A percentile compares a stretch with the other conserved stretches of the same genome.
Evolutionary conservation across 2,329 filamentous ascomycete species (phyloP).

Genomic region (Beauveria scarabaeidicola): DNA sequence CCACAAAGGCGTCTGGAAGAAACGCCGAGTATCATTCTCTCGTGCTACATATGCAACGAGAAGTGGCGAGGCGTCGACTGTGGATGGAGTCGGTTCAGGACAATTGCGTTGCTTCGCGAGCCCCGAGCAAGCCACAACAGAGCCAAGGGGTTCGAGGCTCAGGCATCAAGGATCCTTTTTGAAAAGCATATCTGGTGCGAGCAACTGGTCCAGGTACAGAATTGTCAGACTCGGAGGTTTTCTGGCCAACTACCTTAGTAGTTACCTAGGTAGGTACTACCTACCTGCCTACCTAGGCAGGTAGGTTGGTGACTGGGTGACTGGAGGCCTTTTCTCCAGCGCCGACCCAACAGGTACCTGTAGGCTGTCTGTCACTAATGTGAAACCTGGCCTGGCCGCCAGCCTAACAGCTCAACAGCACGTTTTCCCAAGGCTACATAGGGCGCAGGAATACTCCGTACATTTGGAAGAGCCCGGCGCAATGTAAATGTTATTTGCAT

Average conservation of each 20-base stretch:
- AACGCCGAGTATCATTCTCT: constrained; percentile 8
- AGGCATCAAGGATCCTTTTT: background rate
- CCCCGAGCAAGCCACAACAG: constrained; percentile 1
- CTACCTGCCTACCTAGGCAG: background rate
- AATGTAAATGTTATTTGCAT: background rate
- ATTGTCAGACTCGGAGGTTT: background rate
- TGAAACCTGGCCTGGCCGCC: background rate
- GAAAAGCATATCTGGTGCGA: background rate
- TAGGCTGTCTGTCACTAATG: no score
- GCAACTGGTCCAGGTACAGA: background rate
- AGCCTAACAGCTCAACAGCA: background rate
- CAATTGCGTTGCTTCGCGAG: background rate
- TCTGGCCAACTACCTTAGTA: background rate
- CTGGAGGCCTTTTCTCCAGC: no score
- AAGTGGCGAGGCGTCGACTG: background rate
- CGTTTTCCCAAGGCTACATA: background rate
- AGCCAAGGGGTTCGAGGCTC: background rate
- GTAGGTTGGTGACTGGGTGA: background rate
- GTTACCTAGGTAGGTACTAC: background rate
- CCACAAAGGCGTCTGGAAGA: background rate
- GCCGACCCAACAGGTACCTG: no score
- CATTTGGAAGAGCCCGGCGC: background rate
- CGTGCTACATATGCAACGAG: background rate
- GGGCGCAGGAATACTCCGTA: no score
- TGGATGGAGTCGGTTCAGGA: background rate